A percentile compares a stretch with the other conserved stretches of the same genome.
These are phyloP conservation scores for Rubia tinctorum DNA, from an alignment of 305 asterid genomes.

Conservation along the genomic window DNA sequence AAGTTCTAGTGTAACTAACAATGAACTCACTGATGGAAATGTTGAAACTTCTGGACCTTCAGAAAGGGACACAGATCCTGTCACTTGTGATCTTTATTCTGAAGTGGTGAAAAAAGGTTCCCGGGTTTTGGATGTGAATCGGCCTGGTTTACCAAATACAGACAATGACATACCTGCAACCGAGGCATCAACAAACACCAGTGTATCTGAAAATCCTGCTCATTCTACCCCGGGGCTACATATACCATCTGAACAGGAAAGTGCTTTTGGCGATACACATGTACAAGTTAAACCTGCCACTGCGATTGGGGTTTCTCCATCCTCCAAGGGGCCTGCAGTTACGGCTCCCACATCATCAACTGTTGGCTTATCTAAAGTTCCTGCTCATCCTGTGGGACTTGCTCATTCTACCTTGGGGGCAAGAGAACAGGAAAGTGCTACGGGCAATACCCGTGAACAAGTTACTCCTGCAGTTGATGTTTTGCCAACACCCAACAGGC, in stretches of 20 bases:
- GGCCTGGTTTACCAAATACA: constrained; percentile 13
- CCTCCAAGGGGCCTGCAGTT: constrained; percentile 36
- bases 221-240: not conserved
- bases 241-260: constrained; percentile 14
- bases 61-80: constrained; percentile 16
- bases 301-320: constrained; percentile 29
- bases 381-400: constrained; percentile 32
- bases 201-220: constrained; percentile 12
- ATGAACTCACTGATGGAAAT: constrained; percentile 21
- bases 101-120: constrained; percentile 31
- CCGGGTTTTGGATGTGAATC: constrained; percentile 33
- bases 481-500: constrained; percentile 38
- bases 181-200: constrained; percentile 10
- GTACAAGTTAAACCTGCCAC: constrained; percentile 33
- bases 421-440: constrained; percentile 17
- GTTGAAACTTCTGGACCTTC: constrained; percentile 27
- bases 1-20: constrained; percentile 31
- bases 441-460: constrained; percentile 25
- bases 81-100: not conserved
- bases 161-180: constrained; percentile 29
- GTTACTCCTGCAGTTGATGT: constrained; percentile 32
- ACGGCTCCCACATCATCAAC: constrained; percentile 21
- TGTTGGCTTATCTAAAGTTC: constrained; percentile 1
- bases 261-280: constrained; percentile 15
- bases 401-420: constrained; percentile 9